A percentile compares a stretch with the other conserved stretches of the same genome.
Evolutionary conservation across 1,284 basidiomycete species (phyloP).

Genomic region (Mycena sp.): DNA sequence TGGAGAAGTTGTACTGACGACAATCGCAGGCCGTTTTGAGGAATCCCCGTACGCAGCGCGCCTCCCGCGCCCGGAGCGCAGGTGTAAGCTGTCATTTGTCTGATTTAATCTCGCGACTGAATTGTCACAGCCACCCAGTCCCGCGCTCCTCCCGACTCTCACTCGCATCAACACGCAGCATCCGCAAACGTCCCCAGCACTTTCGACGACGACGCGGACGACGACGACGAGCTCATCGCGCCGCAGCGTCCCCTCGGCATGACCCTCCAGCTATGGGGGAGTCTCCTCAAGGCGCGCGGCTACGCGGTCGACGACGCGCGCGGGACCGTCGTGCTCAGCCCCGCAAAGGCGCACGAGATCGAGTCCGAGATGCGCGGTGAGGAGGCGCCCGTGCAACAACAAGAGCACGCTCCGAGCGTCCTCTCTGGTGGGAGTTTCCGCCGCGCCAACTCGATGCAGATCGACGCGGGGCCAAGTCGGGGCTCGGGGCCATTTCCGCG

Average conservation of each 20-base stretch:
- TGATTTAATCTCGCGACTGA: neutral
- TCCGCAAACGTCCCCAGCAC: slow-evolving; percentile 10
- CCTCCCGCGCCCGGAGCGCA: slow-evolving; percentile 68
- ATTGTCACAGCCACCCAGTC: slow-evolving; percentile 37
- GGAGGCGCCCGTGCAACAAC: neutral
- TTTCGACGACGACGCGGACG: slow-evolving; percentile 35
- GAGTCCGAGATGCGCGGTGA: slow-evolving; percentile 1
- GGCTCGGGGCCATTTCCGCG: neutral
- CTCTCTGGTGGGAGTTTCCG: slow-evolving; percentile 60
- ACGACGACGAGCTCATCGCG: slow-evolving; percentile 64
- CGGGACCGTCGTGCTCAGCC: slow-evolving; percentile 32
- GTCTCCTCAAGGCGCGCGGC: slow-evolving; percentile 71
- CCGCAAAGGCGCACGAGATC: slow-evolving; percentile 28
- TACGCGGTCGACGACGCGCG: slow-evolving; percentile 56
- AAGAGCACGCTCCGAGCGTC: slow-evolving; percentile 56
- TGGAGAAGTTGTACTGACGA: slow-evolving; percentile 11
- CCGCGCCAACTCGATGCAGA: slow-evolving; percentile 58
- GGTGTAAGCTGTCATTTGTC: slow-evolving; percentile 44
- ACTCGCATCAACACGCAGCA: neutral
- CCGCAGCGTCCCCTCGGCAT: slow-evolving; percentile 65
- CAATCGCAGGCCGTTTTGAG: slow-evolving; percentile 52
- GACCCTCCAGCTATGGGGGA: slow-evolving; percentile 74
- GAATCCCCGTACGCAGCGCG: slow-evolving; percentile 69
- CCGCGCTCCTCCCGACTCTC: slow-evolving; percentile 35
- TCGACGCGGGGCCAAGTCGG: neutral